A percentile compares a stretch with the other conserved stretches of the same genome.
phyloP scores from a whole-genome alignment of 352 stramenopile species.

The Phytopythium montanum region DNA sequence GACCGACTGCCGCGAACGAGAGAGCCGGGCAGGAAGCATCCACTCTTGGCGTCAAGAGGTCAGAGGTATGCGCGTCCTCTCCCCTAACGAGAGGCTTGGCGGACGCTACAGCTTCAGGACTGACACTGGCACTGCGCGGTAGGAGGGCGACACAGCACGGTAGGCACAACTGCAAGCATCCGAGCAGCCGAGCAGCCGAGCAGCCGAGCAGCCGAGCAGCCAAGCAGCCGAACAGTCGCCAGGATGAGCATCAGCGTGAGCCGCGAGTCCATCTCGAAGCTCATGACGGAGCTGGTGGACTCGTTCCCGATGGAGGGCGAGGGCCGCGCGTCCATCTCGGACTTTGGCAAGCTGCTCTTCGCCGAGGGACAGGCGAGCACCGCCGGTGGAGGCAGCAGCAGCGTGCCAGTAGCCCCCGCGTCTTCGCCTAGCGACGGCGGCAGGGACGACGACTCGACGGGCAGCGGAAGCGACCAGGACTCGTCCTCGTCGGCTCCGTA shows the following conservation, averaged over 20 bases:
- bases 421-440: background rate
- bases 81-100: too few species aligned
- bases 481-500: conserved; percentile 8
- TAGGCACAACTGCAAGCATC: too few species aligned
- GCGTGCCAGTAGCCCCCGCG: background rate
- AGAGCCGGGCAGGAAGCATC: too few species aligned
- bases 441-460: background rate
- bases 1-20: too few species aligned
- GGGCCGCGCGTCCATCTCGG: conserved; percentile 75
- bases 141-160: too few species aligned
- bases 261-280: conserved; percentile 81
- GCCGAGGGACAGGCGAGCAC: conserved; percentile 50
- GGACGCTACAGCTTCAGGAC: too few species aligned
- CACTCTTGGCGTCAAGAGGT: too few species aligned
- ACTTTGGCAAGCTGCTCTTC: conserved; percentile 86
- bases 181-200: too few species aligned
- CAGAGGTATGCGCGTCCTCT: too few species aligned
- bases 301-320: conserved; percentile 77
- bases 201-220: too few species aligned
- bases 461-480: conserved; percentile 12
- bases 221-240: background rate
- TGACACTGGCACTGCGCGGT: too few species aligned
- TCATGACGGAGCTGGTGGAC: conserved; percentile 84
- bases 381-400: background rate
- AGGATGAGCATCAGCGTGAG: conserved; percentile 75